These are phyloP conservation scores for Buddleja alternifolia DNA, from an alignment of 257 asterid genomes.

Conservation along the genomic window DNA sequence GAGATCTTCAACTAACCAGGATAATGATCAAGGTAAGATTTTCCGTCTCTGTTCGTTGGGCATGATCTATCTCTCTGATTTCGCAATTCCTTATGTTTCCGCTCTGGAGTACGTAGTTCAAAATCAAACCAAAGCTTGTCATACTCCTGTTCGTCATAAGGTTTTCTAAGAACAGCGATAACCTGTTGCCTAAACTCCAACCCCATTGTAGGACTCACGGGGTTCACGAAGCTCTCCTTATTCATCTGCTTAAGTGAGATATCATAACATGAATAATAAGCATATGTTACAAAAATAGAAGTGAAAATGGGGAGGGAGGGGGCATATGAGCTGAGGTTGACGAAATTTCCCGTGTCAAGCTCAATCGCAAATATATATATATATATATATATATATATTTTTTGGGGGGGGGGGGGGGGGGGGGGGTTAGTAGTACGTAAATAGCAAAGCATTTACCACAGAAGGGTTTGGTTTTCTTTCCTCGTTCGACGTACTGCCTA, in stretches of 20 bases:
- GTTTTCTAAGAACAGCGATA: constrained; percentile 36
- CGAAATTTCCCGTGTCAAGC: no score
- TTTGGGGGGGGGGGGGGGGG: no score
- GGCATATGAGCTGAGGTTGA: no score
- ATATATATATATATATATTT: no score
- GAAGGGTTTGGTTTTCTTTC: constrained; percentile 17
- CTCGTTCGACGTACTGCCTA: constrained; percentile 22
- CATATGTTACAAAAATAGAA: background rate
- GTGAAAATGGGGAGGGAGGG: background rate
- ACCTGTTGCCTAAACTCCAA: constrained; percentile 40
- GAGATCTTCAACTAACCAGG: constrained; percentile 42
- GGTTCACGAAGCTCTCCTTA: background rate
- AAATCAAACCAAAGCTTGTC: constrained; percentile 36
- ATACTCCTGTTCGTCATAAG: constrained; percentile 45
- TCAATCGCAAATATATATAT: no score
- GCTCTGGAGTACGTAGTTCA: constrained; percentile 15
- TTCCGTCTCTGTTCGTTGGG: constrained; percentile 30
- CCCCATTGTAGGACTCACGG: background rate
- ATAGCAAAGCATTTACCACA: constrained; percentile 14
- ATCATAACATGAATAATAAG: background rate
- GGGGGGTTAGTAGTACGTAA: no score
- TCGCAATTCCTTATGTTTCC: constrained; percentile 43
- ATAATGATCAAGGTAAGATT: constrained; percentile 46
- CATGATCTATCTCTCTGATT: constrained; percentile 40
- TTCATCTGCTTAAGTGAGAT: constrained; percentile 40